Evolutionary conservation across 2,329 filamentous ascomycete genomes (phyloP), one percentile per base, ranked within the genome.

Genomic region (Paramyrothecium sp.): DNA sequence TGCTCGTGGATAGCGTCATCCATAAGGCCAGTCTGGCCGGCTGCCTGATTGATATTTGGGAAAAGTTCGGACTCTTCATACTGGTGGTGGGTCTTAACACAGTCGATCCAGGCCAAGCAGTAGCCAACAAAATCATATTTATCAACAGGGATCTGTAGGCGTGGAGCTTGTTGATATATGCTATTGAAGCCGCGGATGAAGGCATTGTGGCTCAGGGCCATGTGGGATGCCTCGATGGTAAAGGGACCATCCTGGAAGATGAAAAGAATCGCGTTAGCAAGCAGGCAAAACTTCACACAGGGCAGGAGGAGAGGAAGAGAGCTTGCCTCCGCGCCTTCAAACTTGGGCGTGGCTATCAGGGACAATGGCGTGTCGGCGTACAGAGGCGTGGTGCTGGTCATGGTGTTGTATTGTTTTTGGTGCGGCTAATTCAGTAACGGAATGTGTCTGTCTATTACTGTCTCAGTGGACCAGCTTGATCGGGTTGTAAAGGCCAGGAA

Each of bases 111-210:
- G 2, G 81, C 76, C 50, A 80, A 71, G 55, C 73, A 72, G 69
- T 85, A 85, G 8, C 75, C 75, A 56, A 84, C 67, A 61, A 86
- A 85, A 66, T 81, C 77, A 51, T 67, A 62, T 63, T 77, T 76
- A 63, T 84, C 80, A 30, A 68, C 63, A 3, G 75, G 72, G 17
- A 72, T 7, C 5, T 17, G 38, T 65, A 84, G 65, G 61, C 77
- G 70, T 5, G 75, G 73, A 0, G 80, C 81, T 66, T 85, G 82
- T 50, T 78, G 75, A 67, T 80, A 83, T 65, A 86, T 82, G 61
- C 75, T 79, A 68, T 86, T 85, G 71, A 81, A 82, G 51, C 81
- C 80, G 51, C 82, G 80, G 58, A 85, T 77, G 64, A 85, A 80
- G 51, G 78, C 73, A 62, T 85, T 85, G 73, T 85, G 81, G 48